A percentile compares a stretch with the other conserved stretches of the same genome.
Conservation (phyloP, 352 stramenopile species). For the Phytopythium helicoides region DNA sequence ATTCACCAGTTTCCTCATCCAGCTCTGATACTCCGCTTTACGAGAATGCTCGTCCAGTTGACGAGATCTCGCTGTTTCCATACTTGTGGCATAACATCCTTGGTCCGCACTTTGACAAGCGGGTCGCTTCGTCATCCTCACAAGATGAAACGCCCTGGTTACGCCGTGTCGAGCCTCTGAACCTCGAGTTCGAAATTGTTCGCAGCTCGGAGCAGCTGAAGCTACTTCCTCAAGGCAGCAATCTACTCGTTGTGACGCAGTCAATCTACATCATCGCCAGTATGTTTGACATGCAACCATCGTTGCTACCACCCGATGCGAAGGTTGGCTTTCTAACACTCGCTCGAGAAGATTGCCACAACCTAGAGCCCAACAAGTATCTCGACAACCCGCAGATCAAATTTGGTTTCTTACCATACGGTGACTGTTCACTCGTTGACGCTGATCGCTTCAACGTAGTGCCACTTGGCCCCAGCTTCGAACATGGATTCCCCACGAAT, state of each 20-base stretch:
- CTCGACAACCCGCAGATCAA: conserved; percentile 26
- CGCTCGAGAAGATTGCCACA: conserved; percentile 59
- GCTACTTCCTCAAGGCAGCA: conserved; percentile 27
- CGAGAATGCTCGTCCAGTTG: conserved; percentile 36
- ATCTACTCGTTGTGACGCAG: conserved; percentile 37
- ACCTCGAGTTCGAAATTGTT: conserved; percentile 40
- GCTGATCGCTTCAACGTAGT: conserved; percentile 43
- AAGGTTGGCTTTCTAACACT: conserved; percentile 45
- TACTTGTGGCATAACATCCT: conserved; percentile 63
- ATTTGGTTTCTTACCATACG: conserved; percentile 61
- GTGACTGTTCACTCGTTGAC: conserved; percentile 59
- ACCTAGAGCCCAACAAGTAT: conserved; percentile 25
- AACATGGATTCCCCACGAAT: conserved; percentile 61
- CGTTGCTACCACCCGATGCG: conserved; percentile 15
- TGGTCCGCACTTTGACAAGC: conserved; percentile 34
- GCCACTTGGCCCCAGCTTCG: conserved; percentile 53
- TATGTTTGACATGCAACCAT: conserved; percentile 17
- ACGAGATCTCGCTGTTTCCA: conserved; percentile 53
- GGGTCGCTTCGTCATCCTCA: conserved; percentile 10
- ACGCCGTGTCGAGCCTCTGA: conserved; percentile 19
- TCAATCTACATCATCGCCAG: conserved; percentile 24
- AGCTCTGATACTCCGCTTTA: conserved; percentile 11
- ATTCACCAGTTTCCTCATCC: background rate
- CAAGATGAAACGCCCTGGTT: conserved; percentile 15
- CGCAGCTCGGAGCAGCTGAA: conserved; percentile 32